Evolutionary conservation across 2,329 filamentous ascomycete species (phyloP).

Genomic region (Pseudogymnoascus sp.): DNA sequence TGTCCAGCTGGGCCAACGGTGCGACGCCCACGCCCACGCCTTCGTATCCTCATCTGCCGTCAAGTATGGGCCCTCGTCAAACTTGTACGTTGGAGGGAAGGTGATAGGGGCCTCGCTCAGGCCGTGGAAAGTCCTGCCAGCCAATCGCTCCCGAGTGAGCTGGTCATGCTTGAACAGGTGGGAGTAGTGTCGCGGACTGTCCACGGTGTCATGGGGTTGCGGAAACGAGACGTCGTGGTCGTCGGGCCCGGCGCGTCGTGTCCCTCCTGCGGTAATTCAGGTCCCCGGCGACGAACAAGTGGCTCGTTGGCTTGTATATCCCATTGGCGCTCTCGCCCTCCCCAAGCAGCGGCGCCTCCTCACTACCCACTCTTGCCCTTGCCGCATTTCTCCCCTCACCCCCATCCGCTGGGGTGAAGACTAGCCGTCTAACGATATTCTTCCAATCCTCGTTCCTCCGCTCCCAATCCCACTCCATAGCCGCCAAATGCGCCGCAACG

Average conservation of each 20-base stretch:
- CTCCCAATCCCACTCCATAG: slow-evolving; percentile 73
- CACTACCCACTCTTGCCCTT: slow-evolving; percentile 21
- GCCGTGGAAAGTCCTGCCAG: slow-evolving; percentile 68
- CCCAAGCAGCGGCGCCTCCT: slow-evolving; percentile 40
- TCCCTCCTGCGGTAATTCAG: slow-evolving; percentile 88
- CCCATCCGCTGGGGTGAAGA: slow-evolving; percentile 54
- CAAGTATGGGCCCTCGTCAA: slow-evolving; percentile 44
- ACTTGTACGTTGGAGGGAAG: slow-evolving; percentile 96
- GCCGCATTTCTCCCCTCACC: slow-evolving; percentile 20
- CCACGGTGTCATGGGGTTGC: slow-evolving; percentile 42
- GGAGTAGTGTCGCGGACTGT: slow-evolving; percentile 55
- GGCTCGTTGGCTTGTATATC: slow-evolving; percentile 67
- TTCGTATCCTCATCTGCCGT: slow-evolving; percentile 34
- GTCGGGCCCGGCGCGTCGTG: slow-evolving; percentile 51
- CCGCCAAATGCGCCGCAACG: slow-evolving; percentile 79
- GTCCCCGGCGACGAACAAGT: slow-evolving; percentile 85
- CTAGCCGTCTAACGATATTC: slow-evolving; percentile 69
- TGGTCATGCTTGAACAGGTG: slow-evolving; percentile 71
- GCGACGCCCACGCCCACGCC: slow-evolving; percentile 67
- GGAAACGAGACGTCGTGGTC: slow-evolving; percentile 55
- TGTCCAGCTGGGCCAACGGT: slow-evolving; percentile 89
- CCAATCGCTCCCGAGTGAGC: slow-evolving; percentile 62
- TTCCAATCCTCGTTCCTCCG: slow-evolving; percentile 84
- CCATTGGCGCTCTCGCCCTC: slow-evolving; percentile 38
- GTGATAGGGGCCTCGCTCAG: slow-evolving; percentile 65